phyloP scores from a whole-genome alignment of 2,329 filamentous ascomycete genomes.

The Xylogone sp. region DNA sequence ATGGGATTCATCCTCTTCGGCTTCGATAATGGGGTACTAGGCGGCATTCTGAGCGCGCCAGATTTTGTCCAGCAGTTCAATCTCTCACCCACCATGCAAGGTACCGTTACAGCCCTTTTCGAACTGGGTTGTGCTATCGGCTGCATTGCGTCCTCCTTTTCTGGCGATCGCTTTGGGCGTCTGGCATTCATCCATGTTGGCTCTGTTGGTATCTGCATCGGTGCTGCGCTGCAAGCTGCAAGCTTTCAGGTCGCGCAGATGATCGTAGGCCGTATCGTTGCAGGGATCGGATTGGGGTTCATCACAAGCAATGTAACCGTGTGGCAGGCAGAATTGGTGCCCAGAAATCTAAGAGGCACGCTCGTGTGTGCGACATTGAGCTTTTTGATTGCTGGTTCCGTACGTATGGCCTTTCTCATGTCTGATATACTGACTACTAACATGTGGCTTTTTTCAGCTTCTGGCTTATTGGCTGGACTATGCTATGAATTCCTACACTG shows the following conservation, averaged over 20 bases:
- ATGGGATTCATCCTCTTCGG: slow-evolving; percentile 30
- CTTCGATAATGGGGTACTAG: slow-evolving; percentile 44
- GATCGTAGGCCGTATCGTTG: slow-evolving; percentile 35
- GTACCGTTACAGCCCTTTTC: neutral
- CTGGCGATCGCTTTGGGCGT: slow-evolving; percentile 51
- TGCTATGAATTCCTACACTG: slow-evolving; percentile 15
- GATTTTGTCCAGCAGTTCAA: slow-evolving; percentile 36
- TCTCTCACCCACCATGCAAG: slow-evolving; percentile 20
- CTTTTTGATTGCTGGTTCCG: neutral
- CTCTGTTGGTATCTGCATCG: slow-evolving; percentile 25
- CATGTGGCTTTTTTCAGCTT: neutral
- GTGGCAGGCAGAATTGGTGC: neutral
- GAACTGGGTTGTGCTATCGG: neutral
- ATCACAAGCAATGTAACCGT: slow-evolving; percentile 2
- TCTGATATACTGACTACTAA: neutral
- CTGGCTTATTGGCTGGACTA: neutral
- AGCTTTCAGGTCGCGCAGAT: slow-evolving; percentile 35
- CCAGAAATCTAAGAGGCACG: neutral
- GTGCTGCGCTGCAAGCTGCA: slow-evolving; percentile 23
- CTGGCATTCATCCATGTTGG: slow-evolving; percentile 53
- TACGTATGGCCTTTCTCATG: neutral
- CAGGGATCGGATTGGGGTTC: slow-evolving; percentile 13
- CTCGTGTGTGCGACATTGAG: slow-evolving; percentile 1
- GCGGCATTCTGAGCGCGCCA: slow-evolving; percentile 39
- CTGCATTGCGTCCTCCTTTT: neutral